A percentile compares a stretch with the other conserved stretches of the same genome.
Evolutionary conservation across 1,284 basidiomycete genomes (phyloP).

Genomic region (Cutaneotrichosporon mucoides): DNA sequence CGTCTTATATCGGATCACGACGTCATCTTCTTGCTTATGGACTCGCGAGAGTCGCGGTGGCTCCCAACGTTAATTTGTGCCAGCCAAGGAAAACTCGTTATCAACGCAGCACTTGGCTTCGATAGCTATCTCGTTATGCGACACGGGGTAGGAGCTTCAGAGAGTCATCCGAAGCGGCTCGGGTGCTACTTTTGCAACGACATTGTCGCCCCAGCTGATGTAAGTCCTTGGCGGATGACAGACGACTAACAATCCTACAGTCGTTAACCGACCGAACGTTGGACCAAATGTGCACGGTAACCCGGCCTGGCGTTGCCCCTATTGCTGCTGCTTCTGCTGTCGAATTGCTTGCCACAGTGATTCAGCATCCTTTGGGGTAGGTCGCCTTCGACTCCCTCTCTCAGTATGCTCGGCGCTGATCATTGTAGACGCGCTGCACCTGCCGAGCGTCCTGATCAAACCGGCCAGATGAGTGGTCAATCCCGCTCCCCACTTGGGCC

Average conservation of each 20-base stretch:
- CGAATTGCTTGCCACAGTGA: constrained; percentile 79
- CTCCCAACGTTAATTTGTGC: constrained; percentile 84
- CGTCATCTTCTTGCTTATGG: constrained; percentile 92
- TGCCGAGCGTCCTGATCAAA: constrained; percentile 45
- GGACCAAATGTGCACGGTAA: constrained; percentile 99
- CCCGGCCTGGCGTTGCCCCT: constrained; percentile 88
- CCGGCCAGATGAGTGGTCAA: neutral
- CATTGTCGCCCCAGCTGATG: constrained; percentile 91
- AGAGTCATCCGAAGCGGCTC: constrained; percentile 42
- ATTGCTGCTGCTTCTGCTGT: constrained; percentile 89
- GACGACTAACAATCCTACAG: constrained; percentile 50
- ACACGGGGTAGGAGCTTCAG: constrained; percentile 57
- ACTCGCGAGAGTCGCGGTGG: constrained; percentile 94
- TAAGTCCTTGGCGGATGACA: constrained; percentile 47
- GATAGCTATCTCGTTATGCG: constrained; percentile 97
- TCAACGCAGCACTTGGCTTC: constrained; percentile 94
- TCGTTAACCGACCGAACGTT: constrained; percentile 89
- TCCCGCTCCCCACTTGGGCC: constrained; percentile 66
- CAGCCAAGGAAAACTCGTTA: constrained; percentile 81
- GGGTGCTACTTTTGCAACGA: constrained; percentile 99
- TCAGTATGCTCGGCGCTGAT: neutral
- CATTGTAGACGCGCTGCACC: constrained; percentile 60
- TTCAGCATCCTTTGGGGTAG: constrained; percentile 87
- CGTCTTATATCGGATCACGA: constrained; percentile 77
- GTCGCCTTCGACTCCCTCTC: constrained; percentile 23